These are phyloP conservation scores for Cynara cardunculus DNA, from an alignment of 129 eudicot species.

Conservation along the genomic window DNA sequence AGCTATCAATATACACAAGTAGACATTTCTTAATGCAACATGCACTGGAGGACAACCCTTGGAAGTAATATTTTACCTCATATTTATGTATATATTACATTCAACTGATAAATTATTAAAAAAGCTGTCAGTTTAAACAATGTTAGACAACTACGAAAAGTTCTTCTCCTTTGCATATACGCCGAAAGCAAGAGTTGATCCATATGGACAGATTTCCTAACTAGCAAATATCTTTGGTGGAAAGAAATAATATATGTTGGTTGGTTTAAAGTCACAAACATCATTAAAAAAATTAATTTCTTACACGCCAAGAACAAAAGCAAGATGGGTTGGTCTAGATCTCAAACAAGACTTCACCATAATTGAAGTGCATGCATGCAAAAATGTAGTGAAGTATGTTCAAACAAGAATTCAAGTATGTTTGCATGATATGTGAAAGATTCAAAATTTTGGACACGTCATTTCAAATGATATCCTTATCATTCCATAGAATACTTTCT, in stretches of 20 bases:
- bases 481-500: neutral
- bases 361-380: neutral
- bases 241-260: no score
- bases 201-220: neutral
- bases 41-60: no score
- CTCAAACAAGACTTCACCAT: neutral
- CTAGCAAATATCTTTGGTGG: neutral
- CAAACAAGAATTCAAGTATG: neutral
- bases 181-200: slow-evolving; percentile 1
- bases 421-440: neutral
- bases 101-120: neutral
- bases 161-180: neutral
- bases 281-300: no score
- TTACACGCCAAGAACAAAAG: neutral
- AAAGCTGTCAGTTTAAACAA: neutral
- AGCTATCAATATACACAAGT: no score
- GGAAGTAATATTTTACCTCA: neutral
- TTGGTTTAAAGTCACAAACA: no score
- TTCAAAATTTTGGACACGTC: neutral
- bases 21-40: no score
- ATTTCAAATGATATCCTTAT: neutral
- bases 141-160: neutral
- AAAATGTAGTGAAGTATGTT: neutral
- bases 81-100: neutral
- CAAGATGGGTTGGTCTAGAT: neutral